Conservation (phyloP, 345 rosid species). For the Geranium brycei region DNA sequence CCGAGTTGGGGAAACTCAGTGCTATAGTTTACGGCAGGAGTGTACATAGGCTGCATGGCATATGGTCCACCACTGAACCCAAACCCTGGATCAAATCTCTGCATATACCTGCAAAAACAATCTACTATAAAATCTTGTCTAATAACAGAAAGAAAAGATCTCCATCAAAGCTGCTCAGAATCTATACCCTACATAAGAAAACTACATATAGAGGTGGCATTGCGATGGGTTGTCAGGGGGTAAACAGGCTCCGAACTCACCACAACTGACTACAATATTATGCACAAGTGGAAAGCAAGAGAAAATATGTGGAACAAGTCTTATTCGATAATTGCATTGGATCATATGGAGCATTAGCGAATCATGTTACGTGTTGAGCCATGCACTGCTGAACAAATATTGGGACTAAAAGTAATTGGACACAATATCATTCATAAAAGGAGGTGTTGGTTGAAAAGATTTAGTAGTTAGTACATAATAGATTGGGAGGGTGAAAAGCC, state of each 20-base stretch:
- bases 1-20: slow-evolving; percentile 84
- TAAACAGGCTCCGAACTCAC: neutral
- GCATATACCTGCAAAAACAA: slow-evolving; percentile 38
- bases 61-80: slow-evolving; percentile 53
- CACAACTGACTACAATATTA: neutral
- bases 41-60: slow-evolving; percentile 51
- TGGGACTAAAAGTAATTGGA: too few relatives aligned
- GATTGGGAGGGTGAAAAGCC: neutral
- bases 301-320: neutral
- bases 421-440: neutral
- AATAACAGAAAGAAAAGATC: neutral
- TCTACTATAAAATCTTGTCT: neutral
- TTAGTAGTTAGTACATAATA: too few relatives aligned
- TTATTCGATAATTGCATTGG: too few relatives aligned
- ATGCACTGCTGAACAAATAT: neutral
- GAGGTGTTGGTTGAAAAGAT: neutral
- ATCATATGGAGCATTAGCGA: neutral
- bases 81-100: slow-evolving; percentile 78
- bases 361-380: neutral
- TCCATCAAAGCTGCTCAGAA: neutral
- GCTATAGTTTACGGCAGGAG: slow-evolving; percentile 67
- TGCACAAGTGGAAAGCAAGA: neutral
- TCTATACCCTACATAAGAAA: neutral
- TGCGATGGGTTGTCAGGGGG: neutral
- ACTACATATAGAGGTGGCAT: neutral